Evolutionary conservation across 352 stramenopile species (phyloP), one percentile per base, ranked within the genome.

Genomic region (Phytophthora citrophthora): DNA sequence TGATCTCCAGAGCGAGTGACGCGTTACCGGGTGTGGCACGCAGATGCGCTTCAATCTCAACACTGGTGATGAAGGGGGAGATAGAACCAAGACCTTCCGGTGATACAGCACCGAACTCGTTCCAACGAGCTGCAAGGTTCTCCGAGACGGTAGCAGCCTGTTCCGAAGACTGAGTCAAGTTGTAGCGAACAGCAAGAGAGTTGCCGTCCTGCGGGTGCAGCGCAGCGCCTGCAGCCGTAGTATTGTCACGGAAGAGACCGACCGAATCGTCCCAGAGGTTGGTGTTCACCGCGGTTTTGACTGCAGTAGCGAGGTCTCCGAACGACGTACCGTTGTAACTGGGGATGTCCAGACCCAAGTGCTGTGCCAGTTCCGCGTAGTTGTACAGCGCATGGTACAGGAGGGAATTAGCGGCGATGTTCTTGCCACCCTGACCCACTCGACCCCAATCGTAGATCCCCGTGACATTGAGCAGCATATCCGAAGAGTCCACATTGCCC

Each of bases 391-490:
- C 62, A 6, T 71, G 65, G 16, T 77, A 81, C 24, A 81, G 43
- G 2, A 81, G 52, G 2, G 53, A 69, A 29, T 77, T 81, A 16
- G 65, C 61, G 1, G 67, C 73, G 18, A 77, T 79, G 26, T 74
- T 77, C 55, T 81, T 81, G 56, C 61, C 73, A 11, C 61, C 59
- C n/a, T 79, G 69, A 6, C 66, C 73, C 2, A 71, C 58, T 26
- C 66, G 61, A 7, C 73, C 70, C 73, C 73, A 81, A 43, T 81
- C 73, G 10, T 43, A 55, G 0, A 34, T 29, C 0, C 23, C 58
- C 24, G 73, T 78, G 41, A 81, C 59, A 1, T 70, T 64, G 1
- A 76, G 31, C 3, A 79, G 59, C 31, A 26, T 60, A 44, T 79
- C 71, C 6, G 27, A 16, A 15, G 26, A 32, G 24, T 79, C 71